These are phyloP conservation scores for Fusarium armeniacum DNA, from an alignment of 2,329 filamentous ascomycete species.

Conservation along the genomic window DNA sequence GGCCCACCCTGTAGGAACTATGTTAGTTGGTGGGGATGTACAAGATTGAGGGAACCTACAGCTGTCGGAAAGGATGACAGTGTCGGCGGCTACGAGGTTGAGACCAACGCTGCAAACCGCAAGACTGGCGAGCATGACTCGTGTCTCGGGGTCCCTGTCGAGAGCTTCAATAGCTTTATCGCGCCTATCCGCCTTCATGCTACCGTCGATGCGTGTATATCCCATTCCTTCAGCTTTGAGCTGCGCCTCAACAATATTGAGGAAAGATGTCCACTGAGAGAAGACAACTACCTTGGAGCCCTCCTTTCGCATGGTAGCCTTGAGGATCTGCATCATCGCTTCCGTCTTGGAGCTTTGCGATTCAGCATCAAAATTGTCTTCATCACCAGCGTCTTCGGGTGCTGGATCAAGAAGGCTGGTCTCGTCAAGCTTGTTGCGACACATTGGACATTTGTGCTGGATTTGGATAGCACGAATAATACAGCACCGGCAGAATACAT, in stretches of 20 bases:
- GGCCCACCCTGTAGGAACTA: conserved; percentile 76
- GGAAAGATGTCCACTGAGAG: conserved; percentile 82
- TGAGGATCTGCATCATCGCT: conserved; percentile 80
- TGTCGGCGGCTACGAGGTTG: conserved; percentile 88
- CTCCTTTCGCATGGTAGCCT: conserved; percentile 74
- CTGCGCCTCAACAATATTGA: conserved; percentile 78
- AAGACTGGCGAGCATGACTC: conserved; percentile 84
- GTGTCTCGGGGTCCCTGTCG: conserved; percentile 75
- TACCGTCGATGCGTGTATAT: conserved; percentile 83
- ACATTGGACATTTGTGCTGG: conserved; percentile 88
- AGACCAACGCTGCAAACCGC: conserved; percentile 87
- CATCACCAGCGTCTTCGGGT: conserved; percentile 64
- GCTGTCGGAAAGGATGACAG: conserved; percentile 84
- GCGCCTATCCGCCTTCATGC: conserved; percentile 78
- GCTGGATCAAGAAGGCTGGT: conserved; percentile 74
- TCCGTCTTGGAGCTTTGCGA: conserved; percentile 86
- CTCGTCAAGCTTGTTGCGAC: conserved; percentile 76
- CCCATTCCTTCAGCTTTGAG: conserved; percentile 71
- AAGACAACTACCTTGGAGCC: conserved; percentile 80
- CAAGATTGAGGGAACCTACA: conserved; percentile 60
- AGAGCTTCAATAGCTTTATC: conserved; percentile 79
- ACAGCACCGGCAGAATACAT: conserved; percentile 81
- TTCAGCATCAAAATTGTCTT: conserved; percentile 69
- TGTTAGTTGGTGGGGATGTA: conserved; percentile 22
- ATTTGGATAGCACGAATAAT: conserved; percentile 80